Conservation (phyloP, 768 basidiomycete species). For the Termitomyces sp. region DNA sequence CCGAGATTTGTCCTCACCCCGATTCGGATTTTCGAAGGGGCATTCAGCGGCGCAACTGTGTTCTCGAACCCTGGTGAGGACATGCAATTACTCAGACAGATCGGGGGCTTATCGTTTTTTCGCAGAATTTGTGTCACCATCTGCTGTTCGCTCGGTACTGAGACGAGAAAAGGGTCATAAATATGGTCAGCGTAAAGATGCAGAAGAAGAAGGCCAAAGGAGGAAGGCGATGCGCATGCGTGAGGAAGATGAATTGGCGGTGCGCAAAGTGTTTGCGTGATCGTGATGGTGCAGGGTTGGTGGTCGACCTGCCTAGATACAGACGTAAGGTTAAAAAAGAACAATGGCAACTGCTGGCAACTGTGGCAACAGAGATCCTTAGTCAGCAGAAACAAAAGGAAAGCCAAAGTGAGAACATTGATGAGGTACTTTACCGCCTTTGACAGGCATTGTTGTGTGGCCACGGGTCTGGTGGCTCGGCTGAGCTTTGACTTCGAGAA, state of each 20-base stretch:
- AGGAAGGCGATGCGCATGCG: slow-evolving; percentile 63
- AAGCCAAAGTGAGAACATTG: slow-evolving; percentile 16
- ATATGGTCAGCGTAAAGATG: slow-evolving; percentile 81
- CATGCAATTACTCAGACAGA: neutral
- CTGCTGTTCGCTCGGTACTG: slow-evolving; percentile 67
- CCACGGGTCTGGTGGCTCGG: neutral
- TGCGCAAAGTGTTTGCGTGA: slow-evolving; percentile 89
- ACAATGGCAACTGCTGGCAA: slow-evolving; percentile 11
- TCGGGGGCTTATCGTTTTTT: neutral
- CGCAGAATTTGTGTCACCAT: slow-evolving; percentile 88
- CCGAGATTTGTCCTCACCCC: slow-evolving; percentile 97
- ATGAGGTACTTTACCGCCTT: neutral
- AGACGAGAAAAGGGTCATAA: slow-evolving; percentile 74
- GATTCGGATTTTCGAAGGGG: slow-evolving; percentile 97
- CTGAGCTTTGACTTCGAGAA: slow-evolving; percentile 8
- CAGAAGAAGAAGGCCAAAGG: slow-evolving; percentile 58
- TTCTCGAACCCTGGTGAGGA: slow-evolving; percentile 89
- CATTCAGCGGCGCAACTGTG: slow-evolving; percentile 91
- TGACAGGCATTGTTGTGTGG: slow-evolving; percentile 8
- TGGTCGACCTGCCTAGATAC: neutral
- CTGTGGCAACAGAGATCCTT: slow-evolving; percentile 1
- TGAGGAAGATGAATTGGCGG: slow-evolving; percentile 77
- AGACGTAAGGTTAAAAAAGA: slow-evolving; percentile 4
- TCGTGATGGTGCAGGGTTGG: slow-evolving; percentile 39
- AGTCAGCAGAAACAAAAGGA: slow-evolving; percentile 23